Evolutionary conservation across 148 eudicot genomes (phyloP).

Genomic region (Heliosperma pusillum): DNA sequence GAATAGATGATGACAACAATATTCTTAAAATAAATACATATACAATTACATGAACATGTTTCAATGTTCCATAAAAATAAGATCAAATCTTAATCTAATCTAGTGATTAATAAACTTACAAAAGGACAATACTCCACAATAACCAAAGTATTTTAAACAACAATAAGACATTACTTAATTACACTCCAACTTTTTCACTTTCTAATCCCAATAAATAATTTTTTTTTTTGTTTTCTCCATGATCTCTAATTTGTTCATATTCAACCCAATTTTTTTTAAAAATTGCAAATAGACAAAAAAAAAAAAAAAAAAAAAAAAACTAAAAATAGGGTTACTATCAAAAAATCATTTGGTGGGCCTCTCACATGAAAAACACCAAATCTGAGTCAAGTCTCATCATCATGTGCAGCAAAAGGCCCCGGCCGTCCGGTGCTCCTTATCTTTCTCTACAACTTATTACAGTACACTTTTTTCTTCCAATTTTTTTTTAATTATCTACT

Average conservation of each 20-base stretch:
- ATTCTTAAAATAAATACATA: not conserved
- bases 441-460: slow-evolving; percentile 19
- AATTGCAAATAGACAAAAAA: not conserved
- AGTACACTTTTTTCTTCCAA: not conserved
- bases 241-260: slow-evolving; percentile 10
- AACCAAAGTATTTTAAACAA: not conserved
- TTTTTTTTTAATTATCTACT: not conserved
- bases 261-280: not conserved
- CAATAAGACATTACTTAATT: slow-evolving; percentile 14
- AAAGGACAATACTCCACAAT: not conserved
- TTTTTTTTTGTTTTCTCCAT: not conserved
- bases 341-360: not conserved
- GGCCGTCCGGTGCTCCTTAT: slow-evolving; percentile 29
- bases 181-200: not conserved
- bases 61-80: slow-evolving; percentile 5
- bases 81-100: slow-evolving; percentile 6
- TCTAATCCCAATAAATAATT: not conserved
- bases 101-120: not conserved
- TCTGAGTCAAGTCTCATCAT: slow-evolving; percentile 24
- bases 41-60: slow-evolving; percentile 15
- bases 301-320: not conserved
- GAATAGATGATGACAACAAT: slow-evolving; percentile 12
- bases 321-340: not conserved
- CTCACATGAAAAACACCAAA: slow-evolving; percentile 8
- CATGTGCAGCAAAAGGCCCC: slow-evolving; percentile 33